Base-by-base conservation (phyloP, 306 rosid species). In the Acacia acuminata region DNA sequence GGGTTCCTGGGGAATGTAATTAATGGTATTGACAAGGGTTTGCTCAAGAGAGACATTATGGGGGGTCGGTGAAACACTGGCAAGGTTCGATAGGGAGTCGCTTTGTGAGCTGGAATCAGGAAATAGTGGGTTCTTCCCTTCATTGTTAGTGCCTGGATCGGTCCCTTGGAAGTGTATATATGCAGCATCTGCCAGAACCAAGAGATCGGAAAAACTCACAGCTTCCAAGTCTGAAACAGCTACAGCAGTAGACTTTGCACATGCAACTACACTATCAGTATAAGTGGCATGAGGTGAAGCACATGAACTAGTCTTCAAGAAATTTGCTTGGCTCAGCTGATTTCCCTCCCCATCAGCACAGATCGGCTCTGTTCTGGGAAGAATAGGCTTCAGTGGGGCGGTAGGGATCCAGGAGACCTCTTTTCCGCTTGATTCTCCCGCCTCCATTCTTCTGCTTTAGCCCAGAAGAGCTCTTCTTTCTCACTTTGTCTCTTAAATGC, bases 321-420 rank as follows among this genome's bases (percentile, higher is more conserved):
- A 76, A 58, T 76, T 24, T 40, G 55, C 40, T 38, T 58, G 79
- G 2, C 5, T 42, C 12, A 56, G 27, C 19, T 69, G 83, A 32
- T 58, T 77, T 77, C 53, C 61, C 55, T 76, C 77, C 14, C 45
- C 81, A 24, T 75, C 22, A 42, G 42, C 73, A 74, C 25, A 85
- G 88, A 85, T 87, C 85, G 83, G 90, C 75, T 13, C 83, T 67
- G 84, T 48, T 45, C 9, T 84, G 2, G 55, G 68, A 11, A 73
- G 61, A 76, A 79, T 56, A 32, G 90, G 81, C 76, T 61, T 85
- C 25, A 34, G 22, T 47, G 90, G 90, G 32, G 90, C 82, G 11
- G 53, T 30, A 40, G 90, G 90, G 34, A 79, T 45, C 86, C 83
- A 82, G 24, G 81, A 77, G 80, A 36, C 20, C 81, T 82, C 32